Evolutionary conservation across 164 flowering plant genomes (phyloP).

Genomic region (Berberis thunbergii): DNA sequence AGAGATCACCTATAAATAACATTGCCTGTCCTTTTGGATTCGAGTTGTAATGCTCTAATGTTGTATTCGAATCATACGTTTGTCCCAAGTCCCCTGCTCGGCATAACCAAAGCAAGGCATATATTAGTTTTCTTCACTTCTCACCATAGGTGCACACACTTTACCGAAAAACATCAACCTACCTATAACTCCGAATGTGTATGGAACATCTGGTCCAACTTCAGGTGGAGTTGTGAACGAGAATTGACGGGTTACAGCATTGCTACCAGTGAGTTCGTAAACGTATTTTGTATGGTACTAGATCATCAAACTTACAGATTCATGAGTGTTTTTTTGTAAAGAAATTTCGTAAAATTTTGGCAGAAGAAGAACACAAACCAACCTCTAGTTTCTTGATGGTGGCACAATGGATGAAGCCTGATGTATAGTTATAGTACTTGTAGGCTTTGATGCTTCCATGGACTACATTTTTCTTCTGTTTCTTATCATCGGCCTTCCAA

Average conservation of each 20-base stretch:
- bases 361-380: slow-evolving; percentile 1
- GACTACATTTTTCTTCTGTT: slow-evolving; percentile 24
- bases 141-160: neutral
- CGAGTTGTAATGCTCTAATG: slow-evolving; percentile 26
- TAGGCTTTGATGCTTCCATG: slow-evolving; percentile 30
- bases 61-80: slow-evolving; percentile 30
- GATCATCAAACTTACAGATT: neutral
- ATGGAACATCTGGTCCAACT: slow-evolving; percentile 39
- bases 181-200: slow-evolving; percentile 45
- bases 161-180: neutral
- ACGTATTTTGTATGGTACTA: slow-evolving; percentile 32
- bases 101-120: neutral
- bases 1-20: slow-evolving; percentile 36
- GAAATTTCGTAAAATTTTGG: neutral
- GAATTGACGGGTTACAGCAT: slow-evolving; percentile 20
- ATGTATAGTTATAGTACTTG: slow-evolving; percentile 55
- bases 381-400: slow-evolving; percentile 52
- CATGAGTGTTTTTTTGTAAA: neutral
- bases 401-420: slow-evolving; percentile 77
- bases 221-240: slow-evolving; percentile 41
- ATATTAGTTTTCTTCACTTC: too few species aligned
- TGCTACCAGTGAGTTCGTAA: slow-evolving; percentile 27
- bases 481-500: slow-evolving; percentile 27
- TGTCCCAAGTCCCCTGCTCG: slow-evolving; percentile 41
- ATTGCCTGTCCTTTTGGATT: slow-evolving; percentile 28